These are phyloP conservation scores for Starmerella apicola DNA, from an alignment of 805 yeast species.

Conservation along the genomic window DNA sequence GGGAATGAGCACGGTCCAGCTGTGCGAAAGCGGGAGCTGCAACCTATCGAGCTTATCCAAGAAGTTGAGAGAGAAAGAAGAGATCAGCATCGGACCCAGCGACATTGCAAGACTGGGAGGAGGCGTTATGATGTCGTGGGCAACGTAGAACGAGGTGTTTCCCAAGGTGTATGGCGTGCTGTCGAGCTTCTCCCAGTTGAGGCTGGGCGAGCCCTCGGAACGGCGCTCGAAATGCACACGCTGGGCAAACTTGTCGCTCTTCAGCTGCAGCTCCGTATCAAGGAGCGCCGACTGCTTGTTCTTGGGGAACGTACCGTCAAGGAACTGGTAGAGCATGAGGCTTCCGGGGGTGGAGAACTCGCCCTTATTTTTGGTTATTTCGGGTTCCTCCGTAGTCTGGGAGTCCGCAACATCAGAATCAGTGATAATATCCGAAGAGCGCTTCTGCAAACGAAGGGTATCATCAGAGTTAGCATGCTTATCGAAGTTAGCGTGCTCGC, in stretches of 20 bases:
- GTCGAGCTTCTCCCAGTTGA: constrained; percentile 48
- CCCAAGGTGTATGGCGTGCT: constrained; percentile 39
- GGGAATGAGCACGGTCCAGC: constrained; percentile 71
- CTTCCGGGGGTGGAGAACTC: constrained; percentile 1
- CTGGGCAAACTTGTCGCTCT: constrained; percentile 54
- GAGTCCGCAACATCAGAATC: no score
- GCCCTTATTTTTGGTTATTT: neutral
- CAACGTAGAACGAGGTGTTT: constrained; percentile 51
- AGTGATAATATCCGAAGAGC: neutral
- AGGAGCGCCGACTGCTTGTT: constrained; percentile 24
- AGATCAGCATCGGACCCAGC: constrained; percentile 48
- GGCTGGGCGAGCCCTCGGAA: constrained; percentile 24
- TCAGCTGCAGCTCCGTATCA: constrained; percentile 28
- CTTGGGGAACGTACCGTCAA: constrained; percentile 31
- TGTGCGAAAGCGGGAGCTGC: constrained; percentile 40
- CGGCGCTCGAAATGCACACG: constrained; percentile 36
- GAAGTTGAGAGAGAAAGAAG: constrained; percentile 52
- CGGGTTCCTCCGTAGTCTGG: neutral
- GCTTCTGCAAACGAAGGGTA: neutral
- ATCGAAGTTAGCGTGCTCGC: neutral
- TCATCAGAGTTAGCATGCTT: neutral
- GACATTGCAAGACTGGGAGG: constrained; percentile 58
- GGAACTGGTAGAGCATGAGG: constrained; percentile 52
- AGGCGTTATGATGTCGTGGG: constrained; percentile 45
- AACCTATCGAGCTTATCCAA: constrained; percentile 42